Percentiles rank a stretch among this genome's conserved stretches.
Conservation (phyloP, 1,284 basidiomycete species). For the Irpex lacteus region DNA sequence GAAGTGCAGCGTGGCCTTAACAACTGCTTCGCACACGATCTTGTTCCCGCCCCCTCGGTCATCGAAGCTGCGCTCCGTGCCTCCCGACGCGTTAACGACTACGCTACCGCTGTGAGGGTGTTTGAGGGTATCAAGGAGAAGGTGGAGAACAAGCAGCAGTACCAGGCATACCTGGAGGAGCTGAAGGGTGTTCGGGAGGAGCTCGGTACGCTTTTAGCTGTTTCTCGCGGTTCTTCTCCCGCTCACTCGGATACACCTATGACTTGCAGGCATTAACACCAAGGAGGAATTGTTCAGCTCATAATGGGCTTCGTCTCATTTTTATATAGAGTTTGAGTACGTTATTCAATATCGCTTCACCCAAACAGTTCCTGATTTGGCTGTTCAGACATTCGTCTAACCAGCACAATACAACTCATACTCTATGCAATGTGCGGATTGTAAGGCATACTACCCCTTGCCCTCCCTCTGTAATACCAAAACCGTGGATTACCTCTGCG, state of each 20-base stretch:
- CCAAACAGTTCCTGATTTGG: neutral
- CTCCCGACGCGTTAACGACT: slow-evolving; percentile 93
- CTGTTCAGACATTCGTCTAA: neutral
- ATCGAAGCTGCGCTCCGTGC: slow-evolving; percentile 90
- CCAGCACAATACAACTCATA: neutral
- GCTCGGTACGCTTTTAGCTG: slow-evolving; percentile 64
- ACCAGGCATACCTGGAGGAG: slow-evolving; percentile 87
- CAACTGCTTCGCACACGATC: slow-evolving; percentile 99
- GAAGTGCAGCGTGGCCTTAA: slow-evolving; percentile 98
- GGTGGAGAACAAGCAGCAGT: slow-evolving; percentile 94
- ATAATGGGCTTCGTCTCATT: neutral
- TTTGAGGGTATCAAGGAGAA: slow-evolving; percentile 93
- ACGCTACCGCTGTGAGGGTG: slow-evolving; percentile 92
- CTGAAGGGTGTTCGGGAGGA: slow-evolving; percentile 84
- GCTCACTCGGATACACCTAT: neutral
- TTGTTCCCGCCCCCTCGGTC: slow-evolving; percentile 89
- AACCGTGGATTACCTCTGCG: neutral
- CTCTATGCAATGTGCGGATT: neutral
- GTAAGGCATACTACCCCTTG: neutral
- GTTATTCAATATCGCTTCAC: neutral
- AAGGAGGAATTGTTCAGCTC: slow-evolving; percentile 29
- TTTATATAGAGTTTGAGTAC: slow-evolving; percentile 3
- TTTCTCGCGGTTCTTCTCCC: neutral
- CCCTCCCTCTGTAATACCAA: neutral
- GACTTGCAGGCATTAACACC: slow-evolving; percentile 25